Conservation (phyloP, 2,329 filamentous ascomycete genomes). For the Septoria linicola region DNA sequence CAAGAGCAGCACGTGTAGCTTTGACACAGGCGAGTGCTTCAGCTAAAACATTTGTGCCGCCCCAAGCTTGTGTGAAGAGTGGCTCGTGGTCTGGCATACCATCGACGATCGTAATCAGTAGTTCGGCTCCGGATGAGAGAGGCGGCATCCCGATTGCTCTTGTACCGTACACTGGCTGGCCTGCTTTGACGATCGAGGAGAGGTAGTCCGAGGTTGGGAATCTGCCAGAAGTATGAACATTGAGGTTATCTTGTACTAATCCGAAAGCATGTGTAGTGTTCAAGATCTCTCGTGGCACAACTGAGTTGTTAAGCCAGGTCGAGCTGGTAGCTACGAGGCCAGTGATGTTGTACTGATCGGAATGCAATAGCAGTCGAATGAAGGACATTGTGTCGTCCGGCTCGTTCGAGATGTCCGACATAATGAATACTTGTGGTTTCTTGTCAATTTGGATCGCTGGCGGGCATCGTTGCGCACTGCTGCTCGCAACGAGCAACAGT, state of each 20-base stretch:
- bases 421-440: constrained; percentile 20
- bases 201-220: constrained; percentile 29
- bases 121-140: constrained; percentile 1
- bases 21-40: constrained; percentile 47
- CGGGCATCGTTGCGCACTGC: neutral
- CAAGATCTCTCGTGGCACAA: constrained; percentile 29
- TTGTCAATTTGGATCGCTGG: neutral
- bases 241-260: constrained; percentile 44
- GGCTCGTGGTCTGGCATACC: constrained; percentile 19
- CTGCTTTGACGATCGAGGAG: neutral
- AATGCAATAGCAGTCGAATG: constrained; percentile 20
- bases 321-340: constrained; percentile 15
- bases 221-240: constrained; percentile 37
- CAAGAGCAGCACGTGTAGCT: constrained; percentile 27
- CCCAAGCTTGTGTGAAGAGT: constrained; percentile 52
- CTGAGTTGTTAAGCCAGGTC: constrained; percentile 8
- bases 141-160: neutral
- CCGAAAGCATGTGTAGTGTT: constrained; percentile 33
- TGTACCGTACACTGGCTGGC: constrained; percentile 7
- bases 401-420: constrained; percentile 32
- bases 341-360: constrained; percentile 12
- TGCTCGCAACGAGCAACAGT: neutral
- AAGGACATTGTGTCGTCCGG: constrained; percentile 31
- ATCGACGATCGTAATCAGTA: constrained; percentile 2
- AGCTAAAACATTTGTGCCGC: constrained; percentile 53